Evolutionary conservation across 2,329 filamentous ascomycete genomes (phyloP).

Genomic region (Microdochium paspali): DNA sequence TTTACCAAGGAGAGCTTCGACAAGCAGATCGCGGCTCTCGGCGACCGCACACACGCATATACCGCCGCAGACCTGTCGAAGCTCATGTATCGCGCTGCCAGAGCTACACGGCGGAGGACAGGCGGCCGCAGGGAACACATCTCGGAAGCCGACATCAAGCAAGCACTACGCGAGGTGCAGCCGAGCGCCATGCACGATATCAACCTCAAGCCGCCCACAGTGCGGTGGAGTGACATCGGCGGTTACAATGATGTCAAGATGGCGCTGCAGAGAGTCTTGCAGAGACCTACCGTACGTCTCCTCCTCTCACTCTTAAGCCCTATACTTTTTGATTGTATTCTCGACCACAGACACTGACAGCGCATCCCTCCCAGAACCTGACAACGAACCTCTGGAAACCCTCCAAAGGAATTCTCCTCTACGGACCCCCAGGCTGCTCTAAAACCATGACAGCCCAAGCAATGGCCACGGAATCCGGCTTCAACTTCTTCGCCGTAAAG

Average conservation of each 20-base stretch:
- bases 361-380: conserved; percentile 12
- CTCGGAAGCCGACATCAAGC: conserved; percentile 31
- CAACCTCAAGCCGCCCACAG: conserved; percentile 77
- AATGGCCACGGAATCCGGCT: conserved; percentile 77
- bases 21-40: conserved; percentile 47
- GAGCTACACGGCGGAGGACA: conserved; percentile 12
- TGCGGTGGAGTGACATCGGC: conserved; percentile 81
- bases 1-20: conserved; percentile 39
- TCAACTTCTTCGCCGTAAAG: conserved; percentile 93
- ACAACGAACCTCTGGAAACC: conserved; percentile 36
- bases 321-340: background rate
- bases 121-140: conserved; percentile 1
- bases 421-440: conserved; percentile 88
- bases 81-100: conserved; percentile 45
- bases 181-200: conserved; percentile 86
- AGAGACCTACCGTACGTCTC: conserved; percentile 18
- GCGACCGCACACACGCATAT: conserved; percentile 76
- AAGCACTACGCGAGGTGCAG: conserved; percentile 58
- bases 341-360: background rate
- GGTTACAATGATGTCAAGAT: conserved; percentile 71
- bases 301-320: background rate
- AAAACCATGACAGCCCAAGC: conserved; percentile 91
- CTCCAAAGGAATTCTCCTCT: conserved; percentile 77
- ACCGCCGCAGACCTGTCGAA: conserved; percentile 68
- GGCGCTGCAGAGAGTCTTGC: conserved; percentile 41